These are phyloP conservation scores for Arthrobotrys megalospora DNA, from an alignment of 2,329 filamentous ascomycete genomes.

Conservation along the genomic window DNA sequence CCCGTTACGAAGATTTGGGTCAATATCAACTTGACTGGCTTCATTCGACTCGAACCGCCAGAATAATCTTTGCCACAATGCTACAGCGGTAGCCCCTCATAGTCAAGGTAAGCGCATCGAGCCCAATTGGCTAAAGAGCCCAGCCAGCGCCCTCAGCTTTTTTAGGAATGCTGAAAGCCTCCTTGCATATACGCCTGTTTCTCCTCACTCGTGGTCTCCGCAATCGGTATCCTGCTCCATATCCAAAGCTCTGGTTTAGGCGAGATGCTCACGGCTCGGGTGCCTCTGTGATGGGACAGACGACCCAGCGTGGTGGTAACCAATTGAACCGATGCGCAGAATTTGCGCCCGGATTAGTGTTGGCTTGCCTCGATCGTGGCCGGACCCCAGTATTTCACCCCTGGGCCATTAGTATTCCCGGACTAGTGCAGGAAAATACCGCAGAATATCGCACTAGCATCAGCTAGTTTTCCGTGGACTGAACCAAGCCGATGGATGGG, in stretches of 20 bases:
- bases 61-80: constrained; percentile 23
- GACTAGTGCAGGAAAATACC: constrained; percentile 39
- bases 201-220: constrained; percentile 40
- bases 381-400: constrained; percentile 18
- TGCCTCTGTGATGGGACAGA: constrained; percentile 53
- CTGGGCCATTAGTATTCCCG: constrained; percentile 5
- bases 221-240: constrained; percentile 50
- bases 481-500: constrained; percentile 42
- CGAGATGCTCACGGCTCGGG: constrained; percentile 59
- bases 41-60: constrained; percentile 10
- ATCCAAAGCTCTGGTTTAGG: constrained; percentile 58
- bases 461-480: constrained; percentile 7
- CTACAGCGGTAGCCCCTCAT: not conserved
- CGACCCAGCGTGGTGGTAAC: constrained; percentile 57
- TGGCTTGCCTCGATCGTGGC: constrained; percentile 6
- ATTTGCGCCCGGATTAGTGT: constrained; percentile 34
- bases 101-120: constrained; percentile 1
- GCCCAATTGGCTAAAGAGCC: not conserved
- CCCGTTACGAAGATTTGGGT: not conserved
- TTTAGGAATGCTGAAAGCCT: constrained; percentile 39
- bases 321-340: constrained; percentile 49
- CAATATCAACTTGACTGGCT: not conserved
- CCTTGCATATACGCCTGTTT: constrained; percentile 48
- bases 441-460: constrained; percentile 31
- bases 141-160: constrained; percentile 25